Evolutionary conservation across 176 grass and related monocot genomes (phyloP), one percentile per base, ranked within the genome.

Genomic region (Puccinellia tenuiflora): DNA sequence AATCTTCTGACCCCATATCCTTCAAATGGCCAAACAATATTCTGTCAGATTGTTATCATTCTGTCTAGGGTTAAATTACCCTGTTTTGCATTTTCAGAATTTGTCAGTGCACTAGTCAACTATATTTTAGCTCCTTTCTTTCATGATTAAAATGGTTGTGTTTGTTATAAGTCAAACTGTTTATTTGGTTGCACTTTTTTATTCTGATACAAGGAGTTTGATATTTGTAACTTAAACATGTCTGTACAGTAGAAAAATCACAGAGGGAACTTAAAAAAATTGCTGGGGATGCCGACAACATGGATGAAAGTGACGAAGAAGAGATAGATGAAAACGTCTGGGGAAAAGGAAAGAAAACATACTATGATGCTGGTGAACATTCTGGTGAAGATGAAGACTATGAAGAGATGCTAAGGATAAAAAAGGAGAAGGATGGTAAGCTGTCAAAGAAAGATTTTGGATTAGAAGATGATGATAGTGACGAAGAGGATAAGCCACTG

Each of bases 391-490:
- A 95, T 29, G 89, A 92, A 81, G 89, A 90, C 22, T 78, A 67
- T 55, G 73, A 83, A 63, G 96, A 91, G 57, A 78, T 89, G 11
- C 21, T 69, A 67, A 85, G 80, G 89, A 85, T 95, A 2, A 69
- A 93, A 76, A 88, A 82, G 48, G 91, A 90, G 24, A 80, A 86
- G 48, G 69, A 86, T 71, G 79, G 82, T 10, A 82, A 79, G 16
- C 91, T 98, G 25, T 90, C 93, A 54, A 79, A 88, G 85, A 86
- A 92, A 88, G 96, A 98, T 85, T 90, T 88, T 81, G 96, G 96
- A 34, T 80, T 98, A 64, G 90, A 80, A 67, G 89, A 90, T 75
- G 85, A 71, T 79, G 86, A 81, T 80, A 93, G 85, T 77, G 85
- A 93, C 68, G 85, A 68, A 48, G 83, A 88, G 68, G 73, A 83